Evolutionary conservation across 148 eudicot genomes (phyloP), one percentile per base, ranked within the genome.

Genomic region (Tetragonia tetragonoides): DNA sequence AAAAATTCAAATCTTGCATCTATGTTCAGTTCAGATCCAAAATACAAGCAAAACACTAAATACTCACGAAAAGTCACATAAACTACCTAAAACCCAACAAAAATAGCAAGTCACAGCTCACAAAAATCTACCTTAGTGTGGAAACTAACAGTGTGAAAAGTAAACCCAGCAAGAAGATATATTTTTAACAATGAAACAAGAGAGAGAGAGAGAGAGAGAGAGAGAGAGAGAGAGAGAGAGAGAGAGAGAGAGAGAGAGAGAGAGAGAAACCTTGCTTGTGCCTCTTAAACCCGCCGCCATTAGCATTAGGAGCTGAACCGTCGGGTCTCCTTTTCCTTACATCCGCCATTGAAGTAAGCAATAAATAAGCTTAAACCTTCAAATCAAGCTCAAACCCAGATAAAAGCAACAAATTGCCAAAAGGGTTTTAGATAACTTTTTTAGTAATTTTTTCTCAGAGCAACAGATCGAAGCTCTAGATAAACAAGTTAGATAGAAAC

Each of bases 281-380:
- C 73, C 80, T 87, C 84, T 87, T 85, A 49, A 85, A 79, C 34
- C 34, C 34, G 37, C 87, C 90, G 75, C 88, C 90, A 83, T 85
- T 87, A 28, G 67, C 69, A 75, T 87, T 75, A 7, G 24, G 56
- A 53, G 62, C 78, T 34, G 75, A 74, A 39, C 21, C 78, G 28
- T 84, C 86, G 2, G 67, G 63, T 41, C 85, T 82, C 44, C 57
- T 82, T 83, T 87, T 87, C 40, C 85, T 85, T 75, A 68, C 79
- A 28, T 87, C 90, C 86, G 85, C 85, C 47, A 44, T 42, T 23
- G 53, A 74, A 21, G 69, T 47, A 14, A 6, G 34, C 34, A 28
- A 28, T 28, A 28, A 28, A 28, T 18, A 53, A 42, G 34, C 42
- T 56, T 12, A 5, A 53, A 71, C 15, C 1, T 68, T 2, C 23